Evolutionary conservation across 2,329 filamentous ascomycete species (phyloP).

Genomic region (Diplodia seriata): DNA sequence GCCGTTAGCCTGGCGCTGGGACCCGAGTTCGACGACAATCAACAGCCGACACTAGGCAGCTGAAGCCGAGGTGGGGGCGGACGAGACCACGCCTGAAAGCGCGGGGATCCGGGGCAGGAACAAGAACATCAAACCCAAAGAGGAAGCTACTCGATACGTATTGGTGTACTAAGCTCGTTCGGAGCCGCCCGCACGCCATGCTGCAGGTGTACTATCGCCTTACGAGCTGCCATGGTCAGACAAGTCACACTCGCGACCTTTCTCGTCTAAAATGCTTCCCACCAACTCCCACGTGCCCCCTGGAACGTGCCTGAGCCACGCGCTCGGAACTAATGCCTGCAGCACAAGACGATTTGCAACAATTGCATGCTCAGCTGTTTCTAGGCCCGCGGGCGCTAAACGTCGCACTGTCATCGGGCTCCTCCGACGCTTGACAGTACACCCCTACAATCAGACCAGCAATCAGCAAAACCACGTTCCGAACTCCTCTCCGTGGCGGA

Average conservation of each 20-base stretch:
- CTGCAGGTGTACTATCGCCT: background rate
- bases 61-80: background rate
- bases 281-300: background rate
- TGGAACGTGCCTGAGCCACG: background rate
- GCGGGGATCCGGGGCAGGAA: slow-evolving; percentile 10
- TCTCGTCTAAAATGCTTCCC: too few relatives aligned
- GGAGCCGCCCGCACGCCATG: slow-evolving; percentile 2
- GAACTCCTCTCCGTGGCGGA: background rate
- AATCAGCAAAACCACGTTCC: background rate
- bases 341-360: background rate
- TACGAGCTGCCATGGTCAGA: background rate
- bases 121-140: background rate
- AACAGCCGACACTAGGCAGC: slow-evolving; percentile 22
- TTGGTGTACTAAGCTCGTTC: background rate
- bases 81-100: background rate
- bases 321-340: background rate
- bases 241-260: background rate
- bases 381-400: background rate
- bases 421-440: background rate
- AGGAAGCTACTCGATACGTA: slow-evolving; percentile 21
- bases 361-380: too few relatives aligned
- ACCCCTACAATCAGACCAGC: background rate
- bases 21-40: background rate
- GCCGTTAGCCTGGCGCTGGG: background rate
- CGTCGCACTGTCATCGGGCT: background rate